A percentile compares a stretch with the other conserved stretches of the same genome.
Conservation (phyloP, 768 basidiomycete species). For the Austroboletus eburneus region DNA sequence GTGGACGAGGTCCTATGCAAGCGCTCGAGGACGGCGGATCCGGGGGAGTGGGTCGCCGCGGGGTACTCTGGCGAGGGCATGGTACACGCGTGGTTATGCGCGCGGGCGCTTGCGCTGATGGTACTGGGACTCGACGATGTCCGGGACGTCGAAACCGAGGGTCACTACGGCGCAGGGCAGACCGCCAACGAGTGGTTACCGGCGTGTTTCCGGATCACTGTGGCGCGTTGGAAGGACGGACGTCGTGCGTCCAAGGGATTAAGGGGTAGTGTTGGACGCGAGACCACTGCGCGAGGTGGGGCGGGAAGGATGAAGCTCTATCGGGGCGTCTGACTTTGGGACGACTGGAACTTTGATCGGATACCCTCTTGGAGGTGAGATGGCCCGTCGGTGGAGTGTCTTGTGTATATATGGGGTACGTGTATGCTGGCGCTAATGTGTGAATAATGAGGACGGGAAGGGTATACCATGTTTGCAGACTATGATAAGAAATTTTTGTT, state of each 20-base stretch:
- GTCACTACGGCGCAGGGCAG: constrained; percentile 18
- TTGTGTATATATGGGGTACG: too few species aligned
- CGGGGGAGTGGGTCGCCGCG: constrained; percentile 71
- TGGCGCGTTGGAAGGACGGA: constrained; percentile 11
- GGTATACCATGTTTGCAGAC: too few species aligned
- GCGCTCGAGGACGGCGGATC: constrained; percentile 13
- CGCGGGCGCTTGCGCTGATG: constrained; percentile 57
- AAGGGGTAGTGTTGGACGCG: not conserved
- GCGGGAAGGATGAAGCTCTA: constrained; percentile 27
- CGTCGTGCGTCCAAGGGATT: constrained; percentile 3
- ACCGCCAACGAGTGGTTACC: constrained; percentile 25
- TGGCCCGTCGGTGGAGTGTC: too few species aligned
- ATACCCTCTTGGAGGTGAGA: too few species aligned
- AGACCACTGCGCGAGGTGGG: constrained; percentile 11
- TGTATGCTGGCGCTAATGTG: too few species aligned
- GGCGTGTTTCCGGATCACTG: constrained; percentile 15
- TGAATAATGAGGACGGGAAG: too few species aligned
- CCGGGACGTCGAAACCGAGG: constrained; percentile 11
- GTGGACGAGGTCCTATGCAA: not conserved
- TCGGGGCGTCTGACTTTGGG: constrained; percentile 3
- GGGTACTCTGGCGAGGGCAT: constrained; percentile 74
- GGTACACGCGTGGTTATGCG: constrained; percentile 65
- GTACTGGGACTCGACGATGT: constrained; percentile 40
- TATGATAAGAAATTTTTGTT: too few species aligned
- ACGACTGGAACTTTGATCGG: not conserved